Conservation (phyloP, 805 yeast species). For the Wickerhamiella azymoides region DNA sequence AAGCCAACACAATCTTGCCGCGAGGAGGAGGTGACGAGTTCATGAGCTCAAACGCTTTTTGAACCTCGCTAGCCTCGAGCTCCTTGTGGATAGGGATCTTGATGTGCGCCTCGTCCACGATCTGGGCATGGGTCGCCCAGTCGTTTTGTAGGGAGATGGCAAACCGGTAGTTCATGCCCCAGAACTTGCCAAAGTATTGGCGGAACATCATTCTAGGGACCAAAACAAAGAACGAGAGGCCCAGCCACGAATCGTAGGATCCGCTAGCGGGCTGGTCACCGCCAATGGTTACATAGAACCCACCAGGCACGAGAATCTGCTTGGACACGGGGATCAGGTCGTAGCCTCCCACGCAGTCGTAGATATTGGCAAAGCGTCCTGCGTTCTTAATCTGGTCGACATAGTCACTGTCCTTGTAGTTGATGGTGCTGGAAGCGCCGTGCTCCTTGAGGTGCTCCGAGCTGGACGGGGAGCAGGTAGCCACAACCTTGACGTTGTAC, state of each 20-base stretch:
- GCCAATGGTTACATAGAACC: conserved; percentile 39
- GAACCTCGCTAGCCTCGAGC: conserved; percentile 35
- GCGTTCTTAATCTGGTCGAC: not conserved
- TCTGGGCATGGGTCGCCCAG: conserved; percentile 33
- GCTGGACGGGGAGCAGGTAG: conserved; percentile 41
- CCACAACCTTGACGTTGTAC: conserved; percentile 39
- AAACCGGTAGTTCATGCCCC: conserved; percentile 22
- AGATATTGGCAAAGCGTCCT: conserved; percentile 39
- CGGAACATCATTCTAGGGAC: conserved; percentile 20
- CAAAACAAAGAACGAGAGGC: not conserved
- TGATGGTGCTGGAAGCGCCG: conserved; percentile 41
- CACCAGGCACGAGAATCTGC: conserved; percentile 32
- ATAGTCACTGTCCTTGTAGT: conserved; percentile 15
- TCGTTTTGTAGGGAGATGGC: conserved; percentile 12
- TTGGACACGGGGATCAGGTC: conserved; percentile 34
- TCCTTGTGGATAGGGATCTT: conserved; percentile 41
- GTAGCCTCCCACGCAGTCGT: conserved; percentile 52
- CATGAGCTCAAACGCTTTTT: conserved; percentile 38
- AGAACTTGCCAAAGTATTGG: conserved; percentile 19
- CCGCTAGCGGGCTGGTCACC: conserved; percentile 34
- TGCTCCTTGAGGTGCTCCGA: conserved; percentile 29
- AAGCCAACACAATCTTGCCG: conserved; percentile 49
- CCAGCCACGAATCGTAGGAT: not conserved
- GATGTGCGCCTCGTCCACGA: conserved; percentile 34
- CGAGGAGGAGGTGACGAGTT: conserved; percentile 31